These are phyloP conservation scores for Musa beccarii DNA, from an alignment of 176 grass and related monocot species.

Conservation along the genomic window DNA sequence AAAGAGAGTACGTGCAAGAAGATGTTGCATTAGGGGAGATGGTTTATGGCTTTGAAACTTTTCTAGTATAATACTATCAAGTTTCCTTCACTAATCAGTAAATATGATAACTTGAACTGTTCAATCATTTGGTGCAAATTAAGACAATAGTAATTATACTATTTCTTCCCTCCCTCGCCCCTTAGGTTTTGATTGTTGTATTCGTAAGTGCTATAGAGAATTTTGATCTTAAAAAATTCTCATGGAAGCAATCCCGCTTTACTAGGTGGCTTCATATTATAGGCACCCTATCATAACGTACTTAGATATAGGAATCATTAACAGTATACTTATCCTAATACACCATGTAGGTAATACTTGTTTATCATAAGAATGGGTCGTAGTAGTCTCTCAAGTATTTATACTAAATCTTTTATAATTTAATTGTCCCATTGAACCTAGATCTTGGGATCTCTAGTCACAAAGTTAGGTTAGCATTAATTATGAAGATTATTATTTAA, in stretches of 20 bases:
- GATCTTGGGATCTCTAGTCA: neutral
- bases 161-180: neutral
- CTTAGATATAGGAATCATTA: neutral
- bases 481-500: neutral
- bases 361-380: neutral
- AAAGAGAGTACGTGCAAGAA: neutral
- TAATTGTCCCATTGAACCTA: neutral
- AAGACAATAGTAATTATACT: neutral
- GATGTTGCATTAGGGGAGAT: neutral
- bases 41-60: neutral
- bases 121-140: neutral
- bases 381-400: too few species aligned
- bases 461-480: neutral
- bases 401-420: neutral
- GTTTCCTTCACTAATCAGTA: neutral
- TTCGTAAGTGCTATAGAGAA: too few species aligned
- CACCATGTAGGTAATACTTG: neutral
- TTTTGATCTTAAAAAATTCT: neutral
- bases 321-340: neutral
- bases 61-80: neutral
- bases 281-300: neutral
- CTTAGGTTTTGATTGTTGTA: neutral
- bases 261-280: neutral
- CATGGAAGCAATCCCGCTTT: neutral
- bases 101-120: neutral